Evolutionary conservation across 1,284 basidiomycete genomes (phyloP), one percentile per base, ranked within the genome.

Genomic region (Ganoderma sinense): DNA sequence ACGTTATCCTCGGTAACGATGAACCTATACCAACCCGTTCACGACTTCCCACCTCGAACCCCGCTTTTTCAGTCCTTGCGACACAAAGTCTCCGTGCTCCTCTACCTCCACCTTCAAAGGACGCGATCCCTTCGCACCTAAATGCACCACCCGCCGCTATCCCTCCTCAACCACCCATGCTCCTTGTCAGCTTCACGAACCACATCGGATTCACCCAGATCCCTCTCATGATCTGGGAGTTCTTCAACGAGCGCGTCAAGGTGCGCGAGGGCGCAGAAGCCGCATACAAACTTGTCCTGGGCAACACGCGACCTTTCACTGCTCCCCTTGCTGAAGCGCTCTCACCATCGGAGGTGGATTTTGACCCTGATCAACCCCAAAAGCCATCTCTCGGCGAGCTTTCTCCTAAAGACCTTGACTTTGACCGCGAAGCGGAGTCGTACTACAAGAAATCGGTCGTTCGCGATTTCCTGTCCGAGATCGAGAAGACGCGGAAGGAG

Each of bases 191-290:
- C n/a, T 98, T 95, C 82, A 87, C 88, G 66, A 93, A 97, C 78
- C 87, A 94, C 74, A 88, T 98, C 67, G 97, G 97, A 18, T 90
- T 98, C 81, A 87, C 86, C 51, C 94, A 96, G 77, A 92, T 98
- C 71, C 97, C 97, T 5, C 82, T 89, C 73, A 97, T 98, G 92
- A 89, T 98, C 67, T 92, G 90, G 86, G 93, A 93, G 75, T 97
- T 96, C 82, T 99, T 98, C 86, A 97, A 96, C 77, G 91, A 94
- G 78, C 91, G 96, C n/a, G 82, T 90, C 66, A 90, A 93, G 74
- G 95, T 95, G 8, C 87, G 83, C 4, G 82, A 88, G 23, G 97
- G 97, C 51, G 94, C 93, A 20, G 92, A 98, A 74, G 92, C 93
- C 11, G 97, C 91, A 0, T 91, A 95, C 77, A 84, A 86, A 33